Evolutionary conservation across 2,329 filamentous ascomycete species (phyloP), one percentile per base, ranked within the genome.

Genomic region (Keithomyces neogunnii): DNA sequence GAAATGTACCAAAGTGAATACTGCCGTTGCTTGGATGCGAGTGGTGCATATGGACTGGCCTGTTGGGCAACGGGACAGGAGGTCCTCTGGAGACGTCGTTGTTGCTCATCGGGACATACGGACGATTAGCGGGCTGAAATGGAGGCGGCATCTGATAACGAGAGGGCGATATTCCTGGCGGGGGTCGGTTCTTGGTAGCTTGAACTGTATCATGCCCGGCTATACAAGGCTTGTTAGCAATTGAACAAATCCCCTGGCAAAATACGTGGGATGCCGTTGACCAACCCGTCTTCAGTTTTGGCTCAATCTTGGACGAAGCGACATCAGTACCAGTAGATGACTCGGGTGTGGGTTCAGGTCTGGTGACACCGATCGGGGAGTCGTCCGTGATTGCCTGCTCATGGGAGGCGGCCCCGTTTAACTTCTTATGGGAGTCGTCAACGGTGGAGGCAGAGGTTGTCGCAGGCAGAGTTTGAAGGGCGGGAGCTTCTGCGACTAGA

Each of bases 1-100:
- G 67, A 54, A 78, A 76, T 5, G 69, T 70, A 35, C 77, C 77
- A 58, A 84, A 82, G 55, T 81, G 72, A 48, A 82, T 66, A 61
- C 74, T 81, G 38, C 76, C 72, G 53, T 75, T 75, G 61, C 76
- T 82, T 11, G 72, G 73, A 50, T 77, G 79, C 40, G 73, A 63
- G 48, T 80, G 76, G 56, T 81, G 77, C 57, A 75, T 62, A 33
- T 60, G 63, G 26, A 60, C 62, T 13, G 62, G 69, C 29, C 66
- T 66, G 42, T 67, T 67, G 35, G 66, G 62, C 30, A 63, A 53
- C 50, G 59, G 63, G 13, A 61, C 64, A n/a, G 64, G 64, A 51
- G 64, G 60, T 26, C 63, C 62, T 45, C 61, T 60, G 50, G 59
- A 54, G 49, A 62, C 51, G 35, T 71, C 67, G 29, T 66, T 66